Percentiles rank a stretch among this genome's conserved stretches.
phyloP scores from a whole-genome alignment of 306 rosid species.

The Medicago arabica region DNA sequence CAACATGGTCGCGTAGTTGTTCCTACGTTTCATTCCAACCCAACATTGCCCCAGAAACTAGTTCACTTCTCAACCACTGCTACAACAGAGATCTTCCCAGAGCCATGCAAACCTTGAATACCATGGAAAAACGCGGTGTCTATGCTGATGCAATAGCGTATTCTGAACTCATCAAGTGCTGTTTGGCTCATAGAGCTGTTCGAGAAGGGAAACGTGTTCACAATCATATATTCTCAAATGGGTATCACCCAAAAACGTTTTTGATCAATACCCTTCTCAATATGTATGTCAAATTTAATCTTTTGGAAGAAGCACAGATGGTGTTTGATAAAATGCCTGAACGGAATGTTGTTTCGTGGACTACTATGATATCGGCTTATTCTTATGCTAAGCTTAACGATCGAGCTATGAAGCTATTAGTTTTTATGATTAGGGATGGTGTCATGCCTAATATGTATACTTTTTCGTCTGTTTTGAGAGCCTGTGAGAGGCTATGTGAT shows the following conservation, averaged over 20 bases:
- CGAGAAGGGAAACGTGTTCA: constrained; percentile 73
- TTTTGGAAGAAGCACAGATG: constrained; percentile 67
- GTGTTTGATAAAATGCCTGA: constrained; percentile 85
- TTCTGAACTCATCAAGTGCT: constrained; percentile 83
- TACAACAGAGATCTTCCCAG: constrained; percentile 68
- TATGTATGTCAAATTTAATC: constrained; percentile 73
- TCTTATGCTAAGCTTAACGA: constrained; percentile 56
- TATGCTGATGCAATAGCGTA: constrained; percentile 71
- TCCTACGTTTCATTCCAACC: constrained; percentile 35
- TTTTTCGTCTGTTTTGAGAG: constrained; percentile 80
- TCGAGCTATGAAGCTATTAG: constrained; percentile 63
- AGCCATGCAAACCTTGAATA: constrained; percentile 74
- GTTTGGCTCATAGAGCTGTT: constrained; percentile 65
- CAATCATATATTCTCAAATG: constrained; percentile 69
- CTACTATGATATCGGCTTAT: constrained; percentile 77
- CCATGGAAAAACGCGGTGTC: constrained; percentile 63
- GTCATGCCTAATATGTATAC: constrained; percentile 83
- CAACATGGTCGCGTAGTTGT: constrained; percentile 36
- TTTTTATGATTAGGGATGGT: constrained; percentile 78
- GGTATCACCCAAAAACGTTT: constrained; percentile 61
- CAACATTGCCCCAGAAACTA: constrained; percentile 41
- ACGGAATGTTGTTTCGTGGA: constrained; percentile 84
- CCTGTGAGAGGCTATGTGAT: constrained; percentile 61
- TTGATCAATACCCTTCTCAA: constrained; percentile 63
- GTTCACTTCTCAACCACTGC: constrained; percentile 57